Conservation (phyloP, 2,329 filamentous ascomycete species). For the Pseudogymnoascus sp. region DNA sequence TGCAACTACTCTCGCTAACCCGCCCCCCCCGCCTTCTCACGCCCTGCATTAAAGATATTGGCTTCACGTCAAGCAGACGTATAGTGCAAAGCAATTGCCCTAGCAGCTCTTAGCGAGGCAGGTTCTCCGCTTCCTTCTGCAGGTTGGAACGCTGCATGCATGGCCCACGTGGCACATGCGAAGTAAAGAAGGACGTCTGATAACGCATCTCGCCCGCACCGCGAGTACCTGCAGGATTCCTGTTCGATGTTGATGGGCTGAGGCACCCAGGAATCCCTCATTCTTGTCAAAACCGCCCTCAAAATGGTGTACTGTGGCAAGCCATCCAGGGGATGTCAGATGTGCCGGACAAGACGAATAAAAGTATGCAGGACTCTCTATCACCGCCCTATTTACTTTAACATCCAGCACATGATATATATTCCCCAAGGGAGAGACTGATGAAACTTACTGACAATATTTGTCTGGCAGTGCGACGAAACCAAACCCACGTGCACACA, state of each 20-base stretch:
- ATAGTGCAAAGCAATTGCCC: not conserved
- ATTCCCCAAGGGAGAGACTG: not conserved
- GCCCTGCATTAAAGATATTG: not conserved
- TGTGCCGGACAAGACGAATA: constrained; percentile 64
- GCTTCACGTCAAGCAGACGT: not conserved
- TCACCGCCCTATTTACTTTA: not conserved
- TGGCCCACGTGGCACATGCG: constrained; percentile 5
- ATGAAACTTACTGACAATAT: not conserved
- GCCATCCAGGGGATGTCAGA: constrained; percentile 61
- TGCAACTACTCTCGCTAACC: not conserved
- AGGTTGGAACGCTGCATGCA: not conserved
- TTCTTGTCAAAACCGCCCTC: constrained; percentile 12
- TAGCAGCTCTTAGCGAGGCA: not conserved
- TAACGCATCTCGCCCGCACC: not conserved
- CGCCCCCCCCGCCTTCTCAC: not conserved
- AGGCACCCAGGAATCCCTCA: not conserved
- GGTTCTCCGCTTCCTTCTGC: constrained; percentile 4
- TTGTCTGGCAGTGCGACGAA: constrained; percentile 50
- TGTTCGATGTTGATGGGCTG: not conserved
- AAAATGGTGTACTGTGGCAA: constrained; percentile 58
- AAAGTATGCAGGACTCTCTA: constrained; percentile 45
- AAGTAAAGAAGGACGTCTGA: not conserved
- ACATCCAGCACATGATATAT: not conserved
- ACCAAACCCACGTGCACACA: constrained; percentile 57
- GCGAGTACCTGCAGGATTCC: constrained; percentile 1